phyloP scores from a whole-genome alignment of 2,329 filamentous ascomycete species.

The Sporothrix mexicana region DNA sequence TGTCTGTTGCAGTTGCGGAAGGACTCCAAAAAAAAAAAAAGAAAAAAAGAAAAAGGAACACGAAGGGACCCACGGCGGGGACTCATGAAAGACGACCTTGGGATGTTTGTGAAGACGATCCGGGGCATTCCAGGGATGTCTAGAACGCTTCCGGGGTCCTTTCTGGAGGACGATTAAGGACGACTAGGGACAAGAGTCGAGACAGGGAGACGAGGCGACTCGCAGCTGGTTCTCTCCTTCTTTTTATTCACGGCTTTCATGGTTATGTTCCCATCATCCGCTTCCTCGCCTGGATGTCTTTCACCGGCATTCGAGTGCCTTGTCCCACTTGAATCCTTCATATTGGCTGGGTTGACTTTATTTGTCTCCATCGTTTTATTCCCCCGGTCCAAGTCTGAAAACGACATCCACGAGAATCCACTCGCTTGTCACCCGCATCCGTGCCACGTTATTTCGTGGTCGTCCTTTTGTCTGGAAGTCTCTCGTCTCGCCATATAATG shows the following conservation, averaged over 20 bases:
- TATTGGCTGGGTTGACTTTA: neutral
- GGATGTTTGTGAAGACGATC: no score
- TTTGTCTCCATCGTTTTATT: neutral
- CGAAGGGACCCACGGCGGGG: neutral
- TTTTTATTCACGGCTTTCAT: neutral
- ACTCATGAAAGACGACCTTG: neutral
- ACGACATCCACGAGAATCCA: slow-evolving; percentile 4
- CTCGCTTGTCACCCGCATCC: neutral
- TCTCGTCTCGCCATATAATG: neutral
- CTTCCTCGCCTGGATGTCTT: neutral
- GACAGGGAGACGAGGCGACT: neutral
- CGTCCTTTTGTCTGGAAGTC: neutral
- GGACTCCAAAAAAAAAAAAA: no score
- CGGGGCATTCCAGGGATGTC: neutral
- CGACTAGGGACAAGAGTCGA: neutral
- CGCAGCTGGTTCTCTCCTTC: neutral
- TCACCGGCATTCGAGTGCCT: neutral
- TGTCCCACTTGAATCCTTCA: neutral
- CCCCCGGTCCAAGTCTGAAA: neutral
- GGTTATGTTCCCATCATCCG: neutral
- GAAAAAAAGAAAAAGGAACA: no score
- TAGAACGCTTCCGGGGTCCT: no score
- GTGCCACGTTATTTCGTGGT: neutral
- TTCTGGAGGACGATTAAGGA: no score
- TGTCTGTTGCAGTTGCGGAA: neutral